These are phyloP conservation scores for Sordariomycetes sp. DNA, from an alignment of 2,329 filamentous ascomycete species.

Conservation along the genomic window DNA sequence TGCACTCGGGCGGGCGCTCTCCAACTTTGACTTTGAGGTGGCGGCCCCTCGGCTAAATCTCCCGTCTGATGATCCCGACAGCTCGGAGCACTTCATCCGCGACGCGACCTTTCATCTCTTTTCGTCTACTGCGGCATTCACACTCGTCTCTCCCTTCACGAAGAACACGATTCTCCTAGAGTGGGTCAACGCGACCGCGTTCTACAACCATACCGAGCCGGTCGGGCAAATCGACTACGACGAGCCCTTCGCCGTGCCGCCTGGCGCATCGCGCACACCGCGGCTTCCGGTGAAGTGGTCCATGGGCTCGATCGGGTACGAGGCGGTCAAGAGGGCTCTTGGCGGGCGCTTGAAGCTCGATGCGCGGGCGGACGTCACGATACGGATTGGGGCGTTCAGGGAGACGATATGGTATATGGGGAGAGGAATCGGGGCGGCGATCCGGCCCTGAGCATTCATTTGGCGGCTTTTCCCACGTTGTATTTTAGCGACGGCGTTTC, in stretches of 20 bases:
- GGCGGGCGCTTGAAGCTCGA: constrained; percentile 73
- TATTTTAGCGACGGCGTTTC: neutral
- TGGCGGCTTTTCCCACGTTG: constrained; percentile 1
- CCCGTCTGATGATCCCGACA: constrained; percentile 33
- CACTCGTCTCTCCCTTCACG: constrained; percentile 66
- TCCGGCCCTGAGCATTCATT: constrained; percentile 31
- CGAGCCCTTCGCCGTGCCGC: constrained; percentile 64
- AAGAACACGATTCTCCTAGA: constrained; percentile 68
- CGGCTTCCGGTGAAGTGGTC: constrained; percentile 75
- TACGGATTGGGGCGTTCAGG: constrained; percentile 65
- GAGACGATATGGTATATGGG: constrained; percentile 63
- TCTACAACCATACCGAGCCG: constrained; percentile 69
- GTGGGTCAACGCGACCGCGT: constrained; percentile 71
- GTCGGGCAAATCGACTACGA: constrained; percentile 71
- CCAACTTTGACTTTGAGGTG: constrained; percentile 59
- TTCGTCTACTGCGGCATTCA: constrained; percentile 78
- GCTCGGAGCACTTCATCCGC: constrained; percentile 60
- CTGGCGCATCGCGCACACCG: constrained; percentile 63
- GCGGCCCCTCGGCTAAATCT: constrained; percentile 57
- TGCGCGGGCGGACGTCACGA: constrained; percentile 63
- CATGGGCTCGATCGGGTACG: constrained; percentile 68
- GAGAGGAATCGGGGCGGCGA: constrained; percentile 57
- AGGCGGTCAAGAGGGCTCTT: constrained; percentile 67
- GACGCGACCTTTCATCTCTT: constrained; percentile 80
- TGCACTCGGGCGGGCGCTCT: constrained; percentile 60